A percentile compares a stretch with the other conserved stretches of the same genome.
These are phyloP conservation scores for Ascochyta lentis DNA, from an alignment of 2,329 filamentous ascomycete genomes.

Conservation along the genomic window DNA sequence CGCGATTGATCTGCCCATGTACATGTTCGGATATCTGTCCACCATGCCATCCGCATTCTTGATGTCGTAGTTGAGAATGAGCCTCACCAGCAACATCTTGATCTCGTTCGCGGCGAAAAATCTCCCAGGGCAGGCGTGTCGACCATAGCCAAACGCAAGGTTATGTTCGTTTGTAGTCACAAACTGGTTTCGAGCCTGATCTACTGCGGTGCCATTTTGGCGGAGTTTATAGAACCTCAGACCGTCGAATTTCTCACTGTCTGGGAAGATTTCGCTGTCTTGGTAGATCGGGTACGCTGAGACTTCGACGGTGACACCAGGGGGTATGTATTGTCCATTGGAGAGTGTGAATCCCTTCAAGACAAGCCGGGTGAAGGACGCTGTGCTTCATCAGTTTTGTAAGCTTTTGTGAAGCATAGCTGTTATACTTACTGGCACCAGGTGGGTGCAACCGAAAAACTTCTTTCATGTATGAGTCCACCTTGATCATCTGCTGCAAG, in stretches of 20 bases:
- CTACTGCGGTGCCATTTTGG: conserved; percentile 9
- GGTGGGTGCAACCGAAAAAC: conserved; percentile 26
- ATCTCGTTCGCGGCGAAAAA: conserved; percentile 44
- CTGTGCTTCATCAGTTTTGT: conserved; percentile 19
- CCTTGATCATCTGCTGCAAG: conserved; percentile 32
- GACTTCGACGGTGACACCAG: conserved; percentile 36
- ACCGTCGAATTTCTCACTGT: conserved; percentile 26
- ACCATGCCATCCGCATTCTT: conserved; percentile 24
- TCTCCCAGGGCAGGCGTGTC: conserved; percentile 38
- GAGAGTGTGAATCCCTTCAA: conserved; percentile 58
- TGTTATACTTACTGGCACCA: conserved; percentile 18
- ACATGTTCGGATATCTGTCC: conserved; percentile 24
- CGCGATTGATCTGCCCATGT: too few relatives aligned
- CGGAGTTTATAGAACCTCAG: conserved; percentile 30
- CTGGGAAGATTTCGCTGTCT: conserved; percentile 22
- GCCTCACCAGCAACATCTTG: conserved; percentile 37
- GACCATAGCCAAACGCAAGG: conserved; percentile 37
- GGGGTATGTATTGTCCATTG: conserved; percentile 56
- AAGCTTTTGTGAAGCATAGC: not conserved
- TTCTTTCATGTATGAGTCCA: conserved; percentile 40
- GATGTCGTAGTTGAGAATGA: conserved; percentile 36
- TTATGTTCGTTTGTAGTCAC: conserved; percentile 31
- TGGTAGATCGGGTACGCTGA: conserved; percentile 25
- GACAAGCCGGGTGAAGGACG: conserved; percentile 59
- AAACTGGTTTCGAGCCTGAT: conserved; percentile 28